Percentiles rank a stretch among this genome's conserved stretches.
Conservation (phyloP, 768 basidiomycete species). For the Mycena capillaripes region DNA sequence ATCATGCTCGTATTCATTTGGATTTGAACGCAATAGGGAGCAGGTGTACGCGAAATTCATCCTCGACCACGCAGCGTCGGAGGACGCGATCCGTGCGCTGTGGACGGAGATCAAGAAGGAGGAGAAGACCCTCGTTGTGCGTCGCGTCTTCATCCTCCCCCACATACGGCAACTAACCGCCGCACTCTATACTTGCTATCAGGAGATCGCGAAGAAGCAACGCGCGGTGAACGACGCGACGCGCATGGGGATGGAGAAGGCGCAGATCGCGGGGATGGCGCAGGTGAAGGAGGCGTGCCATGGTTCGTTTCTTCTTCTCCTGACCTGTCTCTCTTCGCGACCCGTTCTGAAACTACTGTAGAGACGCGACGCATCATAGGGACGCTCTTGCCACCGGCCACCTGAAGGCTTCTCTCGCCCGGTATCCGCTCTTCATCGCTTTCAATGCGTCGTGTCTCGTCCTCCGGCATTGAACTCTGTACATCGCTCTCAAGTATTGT, state of each 20-base stretch:
- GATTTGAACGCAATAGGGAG: slow-evolving; percentile 24
- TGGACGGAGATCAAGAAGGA: slow-evolving; percentile 40
- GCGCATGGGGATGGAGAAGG: slow-evolving; percentile 25
- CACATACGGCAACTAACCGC: not conserved
- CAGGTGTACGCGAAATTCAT: slow-evolving; percentile 34
- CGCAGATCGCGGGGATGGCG: slow-evolving; percentile 37
- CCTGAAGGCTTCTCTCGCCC: not conserved
- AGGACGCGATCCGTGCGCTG: slow-evolving; percentile 41
- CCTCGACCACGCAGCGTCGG: slow-evolving; percentile 38
- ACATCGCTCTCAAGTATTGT: no score
- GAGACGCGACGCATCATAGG: not conserved
- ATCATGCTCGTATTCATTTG: not conserved
- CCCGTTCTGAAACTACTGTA: not conserved
- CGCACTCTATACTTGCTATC: not conserved
- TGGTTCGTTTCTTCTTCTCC: slow-evolving; percentile 25
- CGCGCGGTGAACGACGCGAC: slow-evolving; percentile 5
- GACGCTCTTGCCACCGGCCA: not conserved
- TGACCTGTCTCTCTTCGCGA: not conserved
- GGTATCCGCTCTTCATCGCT: not conserved
- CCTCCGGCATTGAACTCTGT: no score
- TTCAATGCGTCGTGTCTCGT: no score
- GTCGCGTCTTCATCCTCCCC: not conserved
- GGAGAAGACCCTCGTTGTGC: slow-evolving; percentile 31
- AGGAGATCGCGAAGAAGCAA: slow-evolving; percentile 32
- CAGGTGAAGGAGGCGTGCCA: slow-evolving; percentile 37